Evolutionary conservation across 2,329 filamentous ascomycete species (phyloP).

Genomic region (Chaetomiaceae sp.): DNA sequence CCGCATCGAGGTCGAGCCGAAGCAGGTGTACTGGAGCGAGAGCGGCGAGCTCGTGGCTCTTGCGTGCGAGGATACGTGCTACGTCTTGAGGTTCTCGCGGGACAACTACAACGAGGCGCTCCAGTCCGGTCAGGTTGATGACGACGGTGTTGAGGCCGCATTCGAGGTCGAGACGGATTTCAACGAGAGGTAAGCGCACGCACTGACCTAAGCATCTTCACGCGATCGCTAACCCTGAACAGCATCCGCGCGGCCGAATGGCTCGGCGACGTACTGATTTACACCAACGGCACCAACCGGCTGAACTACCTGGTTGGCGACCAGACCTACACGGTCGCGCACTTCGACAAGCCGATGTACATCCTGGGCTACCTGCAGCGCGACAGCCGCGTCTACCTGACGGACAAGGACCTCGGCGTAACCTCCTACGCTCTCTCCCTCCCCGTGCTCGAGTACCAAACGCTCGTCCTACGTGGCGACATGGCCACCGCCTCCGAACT

Average conservation of each 20-base stretch:
- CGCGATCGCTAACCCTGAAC: conserved; percentile 22
- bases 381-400: conserved; percentile 90
- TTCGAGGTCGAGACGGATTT: conserved; percentile 97
- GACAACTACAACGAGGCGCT: conserved; percentile 81
- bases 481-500: conserved; percentile 86
- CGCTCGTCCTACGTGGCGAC: conserved; percentile 85
- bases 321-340: conserved; percentile 94
- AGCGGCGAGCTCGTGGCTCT: conserved; percentile 88
- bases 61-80: conserved; percentile 92
- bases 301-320: conserved; percentile 97
- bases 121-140: conserved; percentile 75
- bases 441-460: conserved; percentile 93
- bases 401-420: conserved; percentile 90
- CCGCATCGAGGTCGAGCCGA: conserved; percentile 76
- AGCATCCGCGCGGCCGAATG: conserved; percentile 91
- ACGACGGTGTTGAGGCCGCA: conserved; percentile 88
- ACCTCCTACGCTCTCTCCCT: conserved; percentile 88
- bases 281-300: conserved; percentile 94
- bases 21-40: conserved; percentile 92
- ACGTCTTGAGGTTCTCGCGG: conserved; percentile 84
- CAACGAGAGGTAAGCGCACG: conserved; percentile 66
- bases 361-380: conserved; percentile 90
- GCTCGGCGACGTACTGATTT: conserved; percentile 98
- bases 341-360: conserved; percentile 95
- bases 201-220: neutral